Evolutionary conservation across 164 flowering plant genomes (phyloP).

Genomic region (Berberis thunbergii): DNA sequence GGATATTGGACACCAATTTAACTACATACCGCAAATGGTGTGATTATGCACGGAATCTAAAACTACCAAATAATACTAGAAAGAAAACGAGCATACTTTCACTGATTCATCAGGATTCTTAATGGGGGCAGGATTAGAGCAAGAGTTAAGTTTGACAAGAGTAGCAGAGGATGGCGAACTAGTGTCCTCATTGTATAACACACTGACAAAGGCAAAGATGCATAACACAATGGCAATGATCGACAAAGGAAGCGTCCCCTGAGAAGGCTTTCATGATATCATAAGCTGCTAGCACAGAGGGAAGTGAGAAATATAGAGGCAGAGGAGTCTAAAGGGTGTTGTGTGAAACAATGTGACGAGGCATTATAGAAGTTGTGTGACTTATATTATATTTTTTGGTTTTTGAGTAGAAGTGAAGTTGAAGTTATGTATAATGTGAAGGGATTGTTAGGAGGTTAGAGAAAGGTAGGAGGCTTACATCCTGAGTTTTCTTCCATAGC

Average conservation of each 20-base stretch:
- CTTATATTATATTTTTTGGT: slow-evolving; percentile 10
- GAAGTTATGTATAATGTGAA: slow-evolving; percentile 32
- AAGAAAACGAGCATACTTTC: slow-evolving; percentile 6
- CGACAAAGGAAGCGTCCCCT: slow-evolving; percentile 40
- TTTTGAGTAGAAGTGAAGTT: slow-evolving; percentile 78
- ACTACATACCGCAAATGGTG: background rate
- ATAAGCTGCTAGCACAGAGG: background rate
- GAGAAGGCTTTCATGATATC: background rate
- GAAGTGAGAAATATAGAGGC: background rate
- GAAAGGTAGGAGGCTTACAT: slow-evolving; percentile 39
- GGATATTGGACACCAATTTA: no score
- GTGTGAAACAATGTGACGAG: slow-evolving; percentile 21
- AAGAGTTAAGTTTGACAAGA: slow-evolving; percentile 32
- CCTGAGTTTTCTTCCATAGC: slow-evolving; percentile 8
- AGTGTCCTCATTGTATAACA: slow-evolving; percentile 54
- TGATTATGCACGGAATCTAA: background rate
- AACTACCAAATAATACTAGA: no score
- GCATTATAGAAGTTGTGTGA: background rate
- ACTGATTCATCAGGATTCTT: slow-evolving; percentile 8
- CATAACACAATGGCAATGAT: slow-evolving; percentile 33
- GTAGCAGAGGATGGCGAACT: slow-evolving; percentile 34
- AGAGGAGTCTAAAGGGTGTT: slow-evolving; percentile 1
- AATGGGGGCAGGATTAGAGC: slow-evolving; percentile 25
- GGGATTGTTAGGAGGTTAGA: slow-evolving; percentile 11
- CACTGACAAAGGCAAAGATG: slow-evolving; percentile 35